Evolutionary conservation across 345 rosid species (phyloP).

Genomic region (Lumnitzera racemosa): DNA sequence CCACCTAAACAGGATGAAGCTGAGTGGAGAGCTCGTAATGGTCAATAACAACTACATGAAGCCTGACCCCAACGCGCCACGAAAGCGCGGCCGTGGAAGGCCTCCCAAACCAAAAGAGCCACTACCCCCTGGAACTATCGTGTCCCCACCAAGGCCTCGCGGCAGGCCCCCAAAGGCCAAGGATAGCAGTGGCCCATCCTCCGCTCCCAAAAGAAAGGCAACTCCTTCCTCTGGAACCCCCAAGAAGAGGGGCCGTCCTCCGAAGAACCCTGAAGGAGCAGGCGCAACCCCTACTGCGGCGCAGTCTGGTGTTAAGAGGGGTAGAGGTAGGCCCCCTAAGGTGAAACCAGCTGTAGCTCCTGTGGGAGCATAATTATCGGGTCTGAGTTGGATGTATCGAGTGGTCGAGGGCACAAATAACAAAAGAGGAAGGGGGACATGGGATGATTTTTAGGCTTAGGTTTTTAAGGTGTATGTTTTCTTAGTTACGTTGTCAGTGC

Average conservation of each 20-base stretch:
- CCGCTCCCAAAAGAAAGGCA: conserved; percentile 9
- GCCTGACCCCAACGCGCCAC: conserved; percentile 67
- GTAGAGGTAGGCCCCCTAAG: conserved; percentile 82
- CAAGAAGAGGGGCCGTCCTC: conserved; percentile 28
- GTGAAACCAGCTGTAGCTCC: conserved; percentile 65
- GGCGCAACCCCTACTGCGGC: conserved; percentile 24
- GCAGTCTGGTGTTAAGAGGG: conserved; percentile 25
- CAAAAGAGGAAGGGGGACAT: background rate
- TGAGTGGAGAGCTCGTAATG: conserved; percentile 45
- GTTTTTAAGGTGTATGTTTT: background rate
- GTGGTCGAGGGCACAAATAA: background rate
- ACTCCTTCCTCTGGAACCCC: conserved; percentile 28
- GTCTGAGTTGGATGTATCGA: background rate
- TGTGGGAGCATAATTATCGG: conserved; percentile 40
- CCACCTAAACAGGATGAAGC: conserved; percentile 65
- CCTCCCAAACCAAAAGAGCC: conserved; percentile 63
- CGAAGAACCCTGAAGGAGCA: conserved; percentile 29
- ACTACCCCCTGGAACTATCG: conserved; percentile 12
- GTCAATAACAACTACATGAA: conserved; percentile 74
- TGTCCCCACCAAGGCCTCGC: conserved; percentile 49
- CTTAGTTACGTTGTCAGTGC: background rate
- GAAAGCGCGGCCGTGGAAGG: conserved; percentile 86
- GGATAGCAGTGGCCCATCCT: background rate
- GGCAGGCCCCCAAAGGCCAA: conserved; percentile 26
- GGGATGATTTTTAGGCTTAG: background rate